Conservation (phyloP, 768 basidiomycete species). For the Tricholoma sp. region DNA sequence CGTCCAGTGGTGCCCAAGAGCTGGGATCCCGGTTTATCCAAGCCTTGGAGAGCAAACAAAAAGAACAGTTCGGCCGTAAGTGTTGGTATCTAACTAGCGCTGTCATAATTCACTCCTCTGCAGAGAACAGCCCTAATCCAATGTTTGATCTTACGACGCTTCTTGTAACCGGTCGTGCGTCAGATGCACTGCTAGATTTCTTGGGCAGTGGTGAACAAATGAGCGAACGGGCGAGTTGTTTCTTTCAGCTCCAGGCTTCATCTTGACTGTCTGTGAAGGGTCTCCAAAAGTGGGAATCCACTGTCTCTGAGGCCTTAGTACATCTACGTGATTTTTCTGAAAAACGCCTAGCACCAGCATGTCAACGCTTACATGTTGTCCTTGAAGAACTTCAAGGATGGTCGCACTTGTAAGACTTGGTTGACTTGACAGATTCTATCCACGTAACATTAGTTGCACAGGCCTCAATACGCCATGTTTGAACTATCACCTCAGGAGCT, state of each 20-base stretch:
- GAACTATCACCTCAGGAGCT: constrained; percentile 48
- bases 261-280: constrained; percentile 42
- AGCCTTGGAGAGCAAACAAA: constrained; percentile 58
- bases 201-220: constrained; percentile 74
- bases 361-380: constrained; percentile 71
- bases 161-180: constrained; percentile 65
- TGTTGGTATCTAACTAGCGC: constrained; percentile 8
- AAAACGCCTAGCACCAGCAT: constrained; percentile 64
- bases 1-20: constrained; percentile 60
- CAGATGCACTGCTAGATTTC: constrained; percentile 69
- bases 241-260: constrained; percentile 2
- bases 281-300: constrained; percentile 79
- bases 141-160: constrained; percentile 68
- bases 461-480: constrained; percentile 55
- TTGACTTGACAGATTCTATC: neutral
- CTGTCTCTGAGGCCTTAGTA: constrained; percentile 61
- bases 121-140: constrained; percentile 59
- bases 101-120: constrained; percentile 9
- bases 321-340: constrained; percentile 73
- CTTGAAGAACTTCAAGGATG: constrained; percentile 78
- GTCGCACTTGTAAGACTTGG: constrained; percentile 53
- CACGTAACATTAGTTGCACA: constrained; percentile 21
- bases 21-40: constrained; percentile 71
- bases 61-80: constrained; percentile 64
- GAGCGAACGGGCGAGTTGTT: constrained; percentile 64